A percentile compares a stretch with the other conserved stretches of the same genome.
These are phyloP conservation scores for Claviceps sp. DNA, from an alignment of 2,329 filamentous ascomycete genomes.

Conservation along the genomic window DNA sequence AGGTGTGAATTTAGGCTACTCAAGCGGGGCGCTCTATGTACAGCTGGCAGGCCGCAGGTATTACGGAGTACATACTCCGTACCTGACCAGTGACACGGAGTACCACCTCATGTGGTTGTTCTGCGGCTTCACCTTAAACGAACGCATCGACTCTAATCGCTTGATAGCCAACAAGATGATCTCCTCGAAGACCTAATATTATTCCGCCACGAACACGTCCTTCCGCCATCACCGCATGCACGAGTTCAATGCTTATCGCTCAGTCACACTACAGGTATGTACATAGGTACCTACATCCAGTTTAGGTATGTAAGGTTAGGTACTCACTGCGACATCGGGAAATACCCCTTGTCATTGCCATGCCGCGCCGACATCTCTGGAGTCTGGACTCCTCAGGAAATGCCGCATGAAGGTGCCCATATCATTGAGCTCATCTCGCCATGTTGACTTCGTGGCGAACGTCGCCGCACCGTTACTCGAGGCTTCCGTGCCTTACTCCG, in stretches of 20 bases:
- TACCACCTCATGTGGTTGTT: no score
- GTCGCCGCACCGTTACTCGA: conserved; percentile 6
- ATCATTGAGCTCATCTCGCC: conserved; percentile 23
- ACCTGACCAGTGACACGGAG: no score
- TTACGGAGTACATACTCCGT: no score
- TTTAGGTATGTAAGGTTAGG: no score
- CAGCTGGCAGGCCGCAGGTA: no score
- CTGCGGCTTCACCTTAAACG: no score
- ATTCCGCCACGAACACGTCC: conserved; percentile 15
- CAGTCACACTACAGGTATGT: neutral
- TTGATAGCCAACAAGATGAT: no score
- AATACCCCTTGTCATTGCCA: conserved; percentile 5
- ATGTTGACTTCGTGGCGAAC: conserved; percentile 14
- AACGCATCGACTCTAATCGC: no score
- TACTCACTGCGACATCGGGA: conserved; percentile 9
- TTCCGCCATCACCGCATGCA: conserved; percentile 6
- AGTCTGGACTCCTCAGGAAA: conserved; percentile 23
- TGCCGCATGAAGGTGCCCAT: conserved; percentile 22
- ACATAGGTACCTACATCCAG: no score
- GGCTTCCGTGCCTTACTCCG: neutral
- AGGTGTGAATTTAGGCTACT: no score
- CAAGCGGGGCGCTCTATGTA: no score
- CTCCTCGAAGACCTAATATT: no score
- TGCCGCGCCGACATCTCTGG: conserved; percentile 11
- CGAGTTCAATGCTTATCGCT: conserved; percentile 9